Evolutionary conservation across 2,329 filamentous ascomycete species (phyloP), one percentile per base, ranked within the genome.

Genomic region (Calonectria fujianensis): DNA sequence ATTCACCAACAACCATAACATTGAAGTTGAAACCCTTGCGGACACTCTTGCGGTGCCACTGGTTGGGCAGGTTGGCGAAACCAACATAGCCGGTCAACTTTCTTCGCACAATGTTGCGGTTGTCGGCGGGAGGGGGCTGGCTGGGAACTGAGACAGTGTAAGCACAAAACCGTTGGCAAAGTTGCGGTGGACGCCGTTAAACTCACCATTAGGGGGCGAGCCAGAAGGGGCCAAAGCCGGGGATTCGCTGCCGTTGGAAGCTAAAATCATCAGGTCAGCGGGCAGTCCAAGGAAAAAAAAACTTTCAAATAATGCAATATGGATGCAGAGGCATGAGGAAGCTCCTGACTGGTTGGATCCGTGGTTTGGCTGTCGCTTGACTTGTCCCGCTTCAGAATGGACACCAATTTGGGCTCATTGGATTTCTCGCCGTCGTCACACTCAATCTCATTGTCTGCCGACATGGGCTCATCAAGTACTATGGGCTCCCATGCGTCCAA

Each of bases 21-120:
- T 99, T 99, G 91, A 99, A 99, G 92, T 98, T 99, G 92, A 99
- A 99, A 76, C 97, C 97, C 89, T 99, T 99, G 85, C 97, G 95
- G 83, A 99, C 97, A 92, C 96, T 98, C 94, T 99, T 99, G 87
- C 97, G 96, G 91, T 99, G 97, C 97, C 97, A 99, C 89, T 99
- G 97, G 89, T 99, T 99, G 78, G 97, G 97, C 85, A 99, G 89
- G 87, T 99, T 99, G 86, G 97, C 97, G 84, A 99, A 99, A 80
- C 97, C 97, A 83, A 99, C 97, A 83, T 98, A 99, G 84, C 97
- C 97, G 66, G 97, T 98, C 85, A 99, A 90, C 91, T 99, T 99
- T 87, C 97, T 93, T 87, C 97, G 95, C 82, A 99, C 96, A 86
- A 99, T 98, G 90, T 99, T 98, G 87, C 93, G 93, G 90, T 94